Evolutionary conservation across 1,284 basidiomycete species (phyloP), one percentile per base, ranked within the genome.

Genomic region (Exobasidium rhododendri): DNA sequence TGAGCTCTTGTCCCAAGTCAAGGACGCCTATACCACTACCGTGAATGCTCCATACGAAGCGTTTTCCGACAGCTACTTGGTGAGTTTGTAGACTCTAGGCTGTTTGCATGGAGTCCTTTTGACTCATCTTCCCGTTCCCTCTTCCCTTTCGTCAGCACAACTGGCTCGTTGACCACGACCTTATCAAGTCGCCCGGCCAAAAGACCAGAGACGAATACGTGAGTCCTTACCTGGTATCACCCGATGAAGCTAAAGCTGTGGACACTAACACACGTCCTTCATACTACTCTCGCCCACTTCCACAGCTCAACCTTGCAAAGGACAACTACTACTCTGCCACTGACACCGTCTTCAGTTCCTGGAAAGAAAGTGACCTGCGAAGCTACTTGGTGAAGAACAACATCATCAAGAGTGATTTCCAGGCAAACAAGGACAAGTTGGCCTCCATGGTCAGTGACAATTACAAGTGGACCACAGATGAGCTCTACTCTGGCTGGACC

Each of bases 81-180:
- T 63, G 61, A 40, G 62, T 62, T n/a, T n/a, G n/a, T n/a, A n/a
- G n/a, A n/a, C n/a, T 32, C 17, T 11, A n/a, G n/a, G n/a, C n/a
- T n/a, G n/a, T 24, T 32, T 59, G 6, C 20, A 7, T 28, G 40
- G 31, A 22, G 26, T 59, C 31, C 20, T n/a, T 59, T 54, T 54
- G 11, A 10, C 14, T 54, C 17, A n/a, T n/a, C n/a, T n/a, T n/a
- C 47, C 20, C 22, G 7, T 50, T 31, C 24, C 29, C 47, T 14
- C 29, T 55, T 35, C 29, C 4, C 28, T 43, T 17, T 32, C 4
- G 5, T 40, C 28, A 55, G 52, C 75, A 71, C 68, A 67, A 74
- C 64, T 79, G 77, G 77, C 68, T 78, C 46, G 71, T 77, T 43
- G 64, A 75, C 58, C 73, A 76, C 58, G 75, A 69, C 50, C 61